Evolutionary conservation across 495 filamentous ascomycete species (phyloP).

Genomic region (Hypoxylon cercidicola): DNA sequence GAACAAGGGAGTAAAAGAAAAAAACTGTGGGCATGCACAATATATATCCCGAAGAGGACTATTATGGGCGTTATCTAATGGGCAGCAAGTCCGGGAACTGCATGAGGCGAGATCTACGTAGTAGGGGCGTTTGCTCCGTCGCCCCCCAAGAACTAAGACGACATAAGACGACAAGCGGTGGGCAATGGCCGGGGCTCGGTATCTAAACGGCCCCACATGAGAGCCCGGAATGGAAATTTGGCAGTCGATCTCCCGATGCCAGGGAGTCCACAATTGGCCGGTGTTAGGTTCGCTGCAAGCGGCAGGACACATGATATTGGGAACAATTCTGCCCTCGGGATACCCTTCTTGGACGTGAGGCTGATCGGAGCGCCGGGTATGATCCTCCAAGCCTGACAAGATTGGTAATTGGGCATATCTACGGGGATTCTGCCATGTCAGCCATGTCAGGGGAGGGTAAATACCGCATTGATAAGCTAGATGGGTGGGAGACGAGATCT

Average conservation of each 20-base stretch:
- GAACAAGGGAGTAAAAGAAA: too few relatives aligned
- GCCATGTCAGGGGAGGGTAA: neutral
- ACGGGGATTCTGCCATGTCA: neutral
- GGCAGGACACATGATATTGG: slow-evolving; percentile 19
- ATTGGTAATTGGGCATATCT: slow-evolving; percentile 13
- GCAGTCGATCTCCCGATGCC: slow-evolving; percentile 34
- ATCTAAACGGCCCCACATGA: slow-evolving; percentile 24
- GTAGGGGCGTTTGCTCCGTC: neutral
- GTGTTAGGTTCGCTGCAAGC: slow-evolving; percentile 26
- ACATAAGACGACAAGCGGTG: slow-evolving; percentile 4
- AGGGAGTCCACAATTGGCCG: slow-evolving; percentile 38
- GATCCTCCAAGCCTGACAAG: neutral
- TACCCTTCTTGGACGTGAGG: slow-evolving; percentile 1
- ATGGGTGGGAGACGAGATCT: slow-evolving; percentile 8
- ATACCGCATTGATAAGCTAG: slow-evolving; percentile 18
- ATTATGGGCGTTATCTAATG: neutral
- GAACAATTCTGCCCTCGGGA: slow-evolving; percentile 14
- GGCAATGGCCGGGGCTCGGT: slow-evolving; percentile 30
- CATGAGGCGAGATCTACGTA: neutral
- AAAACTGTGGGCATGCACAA: neutral
- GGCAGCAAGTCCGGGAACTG: neutral
- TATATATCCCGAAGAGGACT: slow-evolving; percentile 1
- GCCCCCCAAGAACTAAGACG: neutral
- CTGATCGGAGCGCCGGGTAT: slow-evolving; percentile 15
- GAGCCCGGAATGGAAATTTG: slow-evolving; percentile 23